Percentiles rank a stretch among this genome's conserved stretches.
phyloP scores from a whole-genome alignment of 768 basidiomycete genomes.

The Tulasnella sp. region DNA sequence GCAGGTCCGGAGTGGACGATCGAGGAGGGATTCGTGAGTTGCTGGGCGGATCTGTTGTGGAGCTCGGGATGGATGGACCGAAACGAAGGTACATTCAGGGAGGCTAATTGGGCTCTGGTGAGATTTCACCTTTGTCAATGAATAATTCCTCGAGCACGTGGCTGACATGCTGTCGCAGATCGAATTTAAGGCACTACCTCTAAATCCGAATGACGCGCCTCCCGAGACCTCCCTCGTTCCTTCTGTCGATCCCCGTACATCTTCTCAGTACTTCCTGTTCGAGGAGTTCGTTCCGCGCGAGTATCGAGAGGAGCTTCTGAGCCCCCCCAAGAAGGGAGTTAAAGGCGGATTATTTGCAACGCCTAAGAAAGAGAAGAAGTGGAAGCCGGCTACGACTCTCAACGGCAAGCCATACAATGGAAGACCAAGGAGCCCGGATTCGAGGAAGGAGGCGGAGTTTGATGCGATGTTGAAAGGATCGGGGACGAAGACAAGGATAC shows the following conservation, averaged over 20 bases:
- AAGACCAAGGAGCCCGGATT: constrained; percentile 34
- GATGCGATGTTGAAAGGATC: constrained; percentile 60
- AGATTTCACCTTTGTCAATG: constrained; percentile 41
- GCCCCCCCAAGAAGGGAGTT: constrained; percentile 43
- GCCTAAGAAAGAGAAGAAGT: constrained; percentile 47
- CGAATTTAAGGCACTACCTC: constrained; percentile 80
- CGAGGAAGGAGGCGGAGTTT: constrained; percentile 75
- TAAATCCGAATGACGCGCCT: constrained; percentile 21
- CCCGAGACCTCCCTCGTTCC: constrained; percentile 22
- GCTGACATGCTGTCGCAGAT: constrained; percentile 54
- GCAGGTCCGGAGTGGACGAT: constrained; percentile 73
- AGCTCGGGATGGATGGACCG: constrained; percentile 80
- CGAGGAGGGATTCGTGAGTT: constrained; percentile 88
- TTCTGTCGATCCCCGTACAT: constrained; percentile 67
- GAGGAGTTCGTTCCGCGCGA: constrained; percentile 94
- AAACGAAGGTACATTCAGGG: constrained; percentile 74
- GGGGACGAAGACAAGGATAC: constrained; percentile 30
- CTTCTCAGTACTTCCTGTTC: constrained; percentile 74
- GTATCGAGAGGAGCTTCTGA: constrained; percentile 72
- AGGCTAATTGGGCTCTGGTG: constrained; percentile 93
- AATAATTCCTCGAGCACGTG: not conserved
- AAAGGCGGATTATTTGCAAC: constrained; percentile 12
- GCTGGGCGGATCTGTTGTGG: constrained; percentile 51
- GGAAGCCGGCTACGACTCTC: constrained; percentile 82
- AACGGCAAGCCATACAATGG: constrained; percentile 72